Percentiles rank a stretch among this genome's conserved stretches.
These are phyloP conservation scores for Leishmania tarentolae DNA, from an alignment of 208 protist genomes.

Conservation along the genomic window DNA sequence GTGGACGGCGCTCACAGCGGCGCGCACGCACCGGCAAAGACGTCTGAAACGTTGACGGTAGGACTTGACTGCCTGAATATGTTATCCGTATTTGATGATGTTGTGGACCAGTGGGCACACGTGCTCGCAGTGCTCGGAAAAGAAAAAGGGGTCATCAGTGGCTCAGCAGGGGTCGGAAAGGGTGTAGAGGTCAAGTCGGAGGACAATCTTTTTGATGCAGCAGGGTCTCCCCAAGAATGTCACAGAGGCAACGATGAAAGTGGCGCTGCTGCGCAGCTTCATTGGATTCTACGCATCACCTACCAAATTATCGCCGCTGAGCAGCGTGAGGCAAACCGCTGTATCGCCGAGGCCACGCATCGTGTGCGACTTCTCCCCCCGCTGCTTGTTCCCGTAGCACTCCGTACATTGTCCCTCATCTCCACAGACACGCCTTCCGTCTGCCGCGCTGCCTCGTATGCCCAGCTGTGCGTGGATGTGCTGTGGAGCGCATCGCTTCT, in stretches of 20 bases:
- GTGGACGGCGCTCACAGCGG: constrained; percentile 4
- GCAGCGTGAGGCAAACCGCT: constrained; percentile 4
- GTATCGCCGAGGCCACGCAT: background rate
- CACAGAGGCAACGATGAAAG: background rate
- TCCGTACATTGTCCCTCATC: constrained; percentile 39
- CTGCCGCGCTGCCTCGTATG: constrained; percentile 40
- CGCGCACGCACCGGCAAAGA: background rate
- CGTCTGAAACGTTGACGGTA: background rate
- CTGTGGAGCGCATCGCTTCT: constrained; percentile 50
- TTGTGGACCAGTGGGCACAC: constrained; percentile 18
- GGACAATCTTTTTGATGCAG: background rate
- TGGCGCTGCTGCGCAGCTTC: constrained; percentile 18
- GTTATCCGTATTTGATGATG: constrained; percentile 8
- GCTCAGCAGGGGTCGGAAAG: background rate
- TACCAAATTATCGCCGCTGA: constrained; percentile 25
- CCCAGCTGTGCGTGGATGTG: constrained; percentile 56
- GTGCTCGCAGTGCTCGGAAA: constrained; percentile 1
- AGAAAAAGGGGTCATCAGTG: background rate
- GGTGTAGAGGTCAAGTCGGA: background rate
- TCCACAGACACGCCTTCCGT: constrained; percentile 34
- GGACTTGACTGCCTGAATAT: background rate
- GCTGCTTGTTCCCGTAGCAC: constrained; percentile 16
- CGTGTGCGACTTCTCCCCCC: constrained; percentile 7
- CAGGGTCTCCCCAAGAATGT: background rate
- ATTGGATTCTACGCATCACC: constrained; percentile 29